Conservation (phyloP, 176 grass and related monocot species). For the Poa annua region DNA sequence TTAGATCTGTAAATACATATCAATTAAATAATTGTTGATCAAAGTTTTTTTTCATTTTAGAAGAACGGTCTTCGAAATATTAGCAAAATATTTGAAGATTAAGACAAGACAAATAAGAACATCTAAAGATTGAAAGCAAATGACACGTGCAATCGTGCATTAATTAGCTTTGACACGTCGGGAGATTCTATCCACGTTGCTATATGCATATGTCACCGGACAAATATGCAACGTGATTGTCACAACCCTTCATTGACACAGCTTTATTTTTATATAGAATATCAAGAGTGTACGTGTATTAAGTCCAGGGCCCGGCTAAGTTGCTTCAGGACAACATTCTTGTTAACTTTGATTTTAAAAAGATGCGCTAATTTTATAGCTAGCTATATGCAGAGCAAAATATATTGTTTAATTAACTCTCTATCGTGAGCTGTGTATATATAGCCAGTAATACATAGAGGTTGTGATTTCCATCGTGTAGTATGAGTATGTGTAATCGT, state of each 20-base stretch:
- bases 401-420: not conserved
- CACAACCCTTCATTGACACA: not conserved
- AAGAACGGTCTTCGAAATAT: too few species aligned
- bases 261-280: not conserved
- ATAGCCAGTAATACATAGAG: not conserved
- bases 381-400: not conserved
- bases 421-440: not conserved
- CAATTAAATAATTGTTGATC: too few species aligned
- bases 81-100: not conserved
- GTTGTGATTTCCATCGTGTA: too few species aligned
- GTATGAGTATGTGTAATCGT: too few species aligned
- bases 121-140: not conserved
- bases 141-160: not conserved
- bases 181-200: not conserved
- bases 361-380: not conserved
- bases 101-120: not conserved
- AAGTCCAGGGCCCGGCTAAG: not conserved
- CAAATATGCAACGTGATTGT: not conserved
- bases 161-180: not conserved
- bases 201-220: not conserved
- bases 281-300: not conserved
- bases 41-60: not conserved
- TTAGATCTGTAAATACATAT: too few species aligned
- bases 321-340: conserved; percentile 7
- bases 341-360: not conserved